Base-by-base conservation (phyloP, 2,329 filamentous ascomycete genomes). In the Claviceps monticola region DNA sequence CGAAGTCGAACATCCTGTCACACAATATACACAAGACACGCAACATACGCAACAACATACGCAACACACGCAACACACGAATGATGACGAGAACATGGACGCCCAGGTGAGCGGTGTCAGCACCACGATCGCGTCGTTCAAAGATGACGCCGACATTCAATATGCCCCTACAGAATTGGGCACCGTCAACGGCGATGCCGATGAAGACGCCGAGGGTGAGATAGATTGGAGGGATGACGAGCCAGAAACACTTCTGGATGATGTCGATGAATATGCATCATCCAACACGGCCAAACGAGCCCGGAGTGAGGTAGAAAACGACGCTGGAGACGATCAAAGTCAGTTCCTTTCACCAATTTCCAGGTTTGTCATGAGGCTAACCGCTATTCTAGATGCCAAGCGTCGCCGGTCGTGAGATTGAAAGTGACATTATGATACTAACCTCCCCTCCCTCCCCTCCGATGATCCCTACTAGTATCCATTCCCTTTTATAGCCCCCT, bases 61-160 rank as follows among this genome's bases (percentile, higher is more conserved):
- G 26, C 26, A 34, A 34, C 29, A 34, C 11, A 34, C 29, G 29
- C 29, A 34, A 34, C 29, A 34, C 29, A 34, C 29, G 9, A 34
- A 34, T 11, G 29, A 34, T 34, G 9, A 34, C 9, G 50, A 38
- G 14, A 23, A 23, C 4, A 37, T 45, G 8, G 19, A 8, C n/a
- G 43, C 37, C 17, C 42, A 13, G 11, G 44, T 23, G 16, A 34
- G 46, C 14, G 51, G 51, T 42, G 48, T 23, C 7, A 52, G 45
- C 19, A 52, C 50, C 9, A 51, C 29, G 23, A 54, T 48, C 8
- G 41, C 44, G 34, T 47, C 48, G 13, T 8, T 48, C 16, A 48
- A 58, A 52, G 66, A 65, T 58, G 64, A 65, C 52, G 63, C 64
- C 53, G 62, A 66, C 56, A 64, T 63, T 66, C 62, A 23, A 51